These are phyloP conservation scores for Talaromyces nanjingensis DNA, from an alignment of 495 filamentous ascomycete species.

Conservation along the genomic window DNA sequence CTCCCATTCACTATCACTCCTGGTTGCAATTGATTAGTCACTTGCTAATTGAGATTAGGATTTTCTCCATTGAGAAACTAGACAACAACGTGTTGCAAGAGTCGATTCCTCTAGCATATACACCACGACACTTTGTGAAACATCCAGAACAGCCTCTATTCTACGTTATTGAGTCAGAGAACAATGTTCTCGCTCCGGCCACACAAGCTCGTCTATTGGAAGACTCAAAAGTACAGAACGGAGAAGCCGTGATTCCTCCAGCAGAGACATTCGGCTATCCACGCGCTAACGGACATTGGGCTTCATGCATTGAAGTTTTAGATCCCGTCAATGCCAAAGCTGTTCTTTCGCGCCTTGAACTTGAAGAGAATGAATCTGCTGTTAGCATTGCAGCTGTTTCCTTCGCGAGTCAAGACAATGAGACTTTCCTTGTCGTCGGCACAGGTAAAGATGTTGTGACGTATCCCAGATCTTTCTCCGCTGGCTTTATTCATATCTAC, in stretches of 20 bases:
- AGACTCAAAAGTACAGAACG: slow-evolving; percentile 58
- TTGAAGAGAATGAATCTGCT: slow-evolving; percentile 87
- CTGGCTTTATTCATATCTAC: slow-evolving; percentile 89
- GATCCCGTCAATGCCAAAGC: slow-evolving; percentile 72
- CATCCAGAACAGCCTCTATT: slow-evolving; percentile 85
- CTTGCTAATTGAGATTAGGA: slow-evolving; percentile 42
- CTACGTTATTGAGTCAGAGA: slow-evolving; percentile 90
- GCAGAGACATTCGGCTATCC: slow-evolving; percentile 89
- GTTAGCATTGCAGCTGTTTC: slow-evolving; percentile 76
- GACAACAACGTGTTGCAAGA: slow-evolving; percentile 83
- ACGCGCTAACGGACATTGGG: slow-evolving; percentile 77
- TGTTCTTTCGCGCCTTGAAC: slow-evolving; percentile 66
- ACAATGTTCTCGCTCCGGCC: slow-evolving; percentile 73
- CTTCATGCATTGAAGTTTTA: slow-evolving; percentile 84
- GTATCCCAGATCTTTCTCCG: slow-evolving; percentile 63
- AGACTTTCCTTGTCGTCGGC: slow-evolving; percentile 85
- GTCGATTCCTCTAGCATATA: slow-evolving; percentile 82
- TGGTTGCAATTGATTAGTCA: slow-evolving; percentile 11
- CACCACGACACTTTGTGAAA: slow-evolving; percentile 77
- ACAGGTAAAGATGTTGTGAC: slow-evolving; percentile 84
- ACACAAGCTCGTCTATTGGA: slow-evolving; percentile 63
- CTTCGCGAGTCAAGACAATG: slow-evolving; percentile 81
- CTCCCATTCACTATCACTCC: neutral
- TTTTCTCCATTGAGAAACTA: slow-evolving; percentile 84
- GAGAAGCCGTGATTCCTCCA: slow-evolving; percentile 60